Conservation (phyloP, 768 basidiomycete species). For the Cubamyces sp. region DNA sequence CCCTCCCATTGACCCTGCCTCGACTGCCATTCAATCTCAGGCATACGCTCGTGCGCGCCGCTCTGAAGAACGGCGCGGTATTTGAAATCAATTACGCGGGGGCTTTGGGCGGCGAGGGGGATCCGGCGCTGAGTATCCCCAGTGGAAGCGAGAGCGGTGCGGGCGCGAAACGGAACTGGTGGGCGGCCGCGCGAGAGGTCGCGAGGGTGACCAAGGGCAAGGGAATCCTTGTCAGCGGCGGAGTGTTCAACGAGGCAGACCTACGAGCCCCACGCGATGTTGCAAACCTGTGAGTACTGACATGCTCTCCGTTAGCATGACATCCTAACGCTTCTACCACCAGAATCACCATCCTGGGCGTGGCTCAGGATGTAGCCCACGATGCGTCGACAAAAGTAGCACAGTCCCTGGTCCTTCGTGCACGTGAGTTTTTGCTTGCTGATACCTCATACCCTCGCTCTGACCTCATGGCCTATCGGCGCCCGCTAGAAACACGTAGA, state of each 20-base stretch:
- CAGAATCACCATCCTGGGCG: slow-evolving; percentile 68
- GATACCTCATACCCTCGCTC: not conserved
- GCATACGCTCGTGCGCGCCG: slow-evolving; percentile 80
- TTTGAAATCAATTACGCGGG: slow-evolving; percentile 84
- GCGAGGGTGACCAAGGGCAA: slow-evolving; percentile 82
- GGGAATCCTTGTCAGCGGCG: slow-evolving; percentile 72
- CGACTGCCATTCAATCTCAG: slow-evolving; percentile 82
- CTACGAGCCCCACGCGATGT: slow-evolving; percentile 74
- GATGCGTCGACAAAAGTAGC: slow-evolving; percentile 61
- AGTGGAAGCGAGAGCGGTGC: slow-evolving; percentile 57
- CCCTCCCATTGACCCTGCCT: slow-evolving; percentile 76
- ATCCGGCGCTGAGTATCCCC: slow-evolving; percentile 46
- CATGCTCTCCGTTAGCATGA: not conserved
- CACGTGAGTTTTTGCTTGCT: slow-evolving; percentile 55
- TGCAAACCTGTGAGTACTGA: slow-evolving; percentile 65
- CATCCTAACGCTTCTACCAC: not conserved
- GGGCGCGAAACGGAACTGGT: slow-evolving; percentile 77
- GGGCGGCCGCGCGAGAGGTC: slow-evolving; percentile 78
- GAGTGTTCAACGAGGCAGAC: slow-evolving; percentile 62
- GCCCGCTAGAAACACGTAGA: slow-evolving; percentile 68
- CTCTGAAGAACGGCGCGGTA: slow-evolving; percentile 79
- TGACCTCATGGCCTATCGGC: not conserved
- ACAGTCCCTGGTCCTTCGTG: slow-evolving; percentile 70
- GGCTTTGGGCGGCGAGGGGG: slow-evolving; percentile 66
- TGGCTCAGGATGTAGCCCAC: slow-evolving; percentile 71